These are phyloP conservation scores for Zychaea mexicana DNA, from an alignment of 371 early-diverging fungal species.

Conservation along the genomic window DNA sequence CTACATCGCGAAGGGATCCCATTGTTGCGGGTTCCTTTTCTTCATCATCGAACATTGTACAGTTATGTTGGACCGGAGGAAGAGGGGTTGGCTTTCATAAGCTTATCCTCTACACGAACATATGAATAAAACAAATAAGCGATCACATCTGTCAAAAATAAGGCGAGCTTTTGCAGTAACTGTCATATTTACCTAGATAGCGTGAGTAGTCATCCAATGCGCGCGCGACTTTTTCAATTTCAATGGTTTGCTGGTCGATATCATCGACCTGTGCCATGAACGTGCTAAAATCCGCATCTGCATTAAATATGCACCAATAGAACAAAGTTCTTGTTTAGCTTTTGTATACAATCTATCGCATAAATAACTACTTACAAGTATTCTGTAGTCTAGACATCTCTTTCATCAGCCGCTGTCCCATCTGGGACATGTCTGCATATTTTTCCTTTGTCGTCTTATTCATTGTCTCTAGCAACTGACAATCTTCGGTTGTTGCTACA, in stretches of 20 bases:
- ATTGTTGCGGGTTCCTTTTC: background rate
- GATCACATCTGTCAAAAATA: no score
- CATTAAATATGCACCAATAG: no score
- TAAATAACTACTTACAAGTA: slow-evolving; percentile 53
- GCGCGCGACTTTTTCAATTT: slow-evolving; percentile 57
- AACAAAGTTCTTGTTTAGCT: no score
- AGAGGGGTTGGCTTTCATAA: background rate
- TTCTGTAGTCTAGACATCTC: slow-evolving; percentile 62
- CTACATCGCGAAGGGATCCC: no score
- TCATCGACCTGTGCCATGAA: slow-evolving; percentile 61
- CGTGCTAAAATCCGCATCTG: slow-evolving; percentile 59
- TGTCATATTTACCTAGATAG: slow-evolving; percentile 51
- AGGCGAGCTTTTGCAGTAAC: no score
- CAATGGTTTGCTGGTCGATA: slow-evolving; percentile 55
- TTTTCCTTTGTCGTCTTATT: slow-evolving; percentile 59
- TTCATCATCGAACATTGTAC: background rate
- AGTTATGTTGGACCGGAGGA: background rate
- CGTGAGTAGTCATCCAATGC: slow-evolving; percentile 66
- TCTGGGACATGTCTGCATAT: slow-evolving; percentile 58
- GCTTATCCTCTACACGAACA: background rate
- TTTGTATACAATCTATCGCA: background rate
- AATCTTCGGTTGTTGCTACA: slow-evolving; percentile 62
- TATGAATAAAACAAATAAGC: background rate
- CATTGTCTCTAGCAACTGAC: slow-evolving; percentile 60
- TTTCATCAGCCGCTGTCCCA: slow-evolving; percentile 61